Evolutionary conservation across 306 rosid genomes (phyloP), one percentile per base, ranked within the genome.

Genomic region (Cucurbita maxima): DNA sequence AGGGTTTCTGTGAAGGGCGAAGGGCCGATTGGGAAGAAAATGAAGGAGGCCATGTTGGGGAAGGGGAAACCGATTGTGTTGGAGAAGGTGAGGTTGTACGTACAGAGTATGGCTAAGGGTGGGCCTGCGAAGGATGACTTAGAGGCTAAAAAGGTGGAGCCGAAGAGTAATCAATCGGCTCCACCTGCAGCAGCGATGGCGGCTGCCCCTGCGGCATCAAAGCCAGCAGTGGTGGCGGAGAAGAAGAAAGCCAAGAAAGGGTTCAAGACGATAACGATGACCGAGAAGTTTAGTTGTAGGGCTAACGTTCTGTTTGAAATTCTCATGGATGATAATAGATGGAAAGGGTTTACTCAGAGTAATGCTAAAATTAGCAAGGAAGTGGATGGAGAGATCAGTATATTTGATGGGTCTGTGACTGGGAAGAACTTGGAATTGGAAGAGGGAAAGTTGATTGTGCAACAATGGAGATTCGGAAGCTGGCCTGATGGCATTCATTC

Each of bases 281-380:
- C 89, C 0, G 99, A 94, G 91, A 94, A 80, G 87, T 94, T 94
- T 10, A 91, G 86, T 79, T 94, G 99, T 70, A 81, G 96, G 71
- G 96, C 97, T 12, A 78, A 75, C 57, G 79, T 86, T 81, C 20
- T 94, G 81, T 94, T 45, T 80, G 99, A 94, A 87, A 94, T 94
- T 75, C 64, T 94, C 86, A 84, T 94, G 96, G 99, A 94, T 76
- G 99, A 94, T 77, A 94, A 94, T 73, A 86, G 97, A 74, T 94
- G 99, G 99, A 91, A 86, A 76, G 99, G 99, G 8, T 91, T 94
- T 38, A 89, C 96, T 6, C 96, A 87, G 85, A 94, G 99, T 67
- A 85, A 88, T 88, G 96, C 99, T 0, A 89, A 63, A 83, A 94
- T 94, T 66, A 94, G 91, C 66, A 94, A 91, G 60, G 96, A 87